A percentile compares a stretch with the other conserved stretches of the same genome.
Conservation (phyloP, 371 early-diverging fungal species). For the Mortierella sp. region DNA sequence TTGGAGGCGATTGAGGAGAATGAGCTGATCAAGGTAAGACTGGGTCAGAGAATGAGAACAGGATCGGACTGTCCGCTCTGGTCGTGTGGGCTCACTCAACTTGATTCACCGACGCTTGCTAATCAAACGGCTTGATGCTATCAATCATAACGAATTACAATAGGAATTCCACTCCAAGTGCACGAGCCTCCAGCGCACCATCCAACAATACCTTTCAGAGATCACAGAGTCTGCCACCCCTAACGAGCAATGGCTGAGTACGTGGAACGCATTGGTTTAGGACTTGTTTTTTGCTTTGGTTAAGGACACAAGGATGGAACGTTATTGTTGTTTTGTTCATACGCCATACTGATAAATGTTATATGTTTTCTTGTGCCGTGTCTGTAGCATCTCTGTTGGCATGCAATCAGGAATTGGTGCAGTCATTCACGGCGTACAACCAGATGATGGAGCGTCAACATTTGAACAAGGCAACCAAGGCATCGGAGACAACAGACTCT, state of each 20-base stretch:
- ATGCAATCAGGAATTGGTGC: conserved; percentile 58
- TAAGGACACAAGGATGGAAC: neutral
- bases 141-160: neutral
- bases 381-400: conserved; percentile 53
- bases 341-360: neutral
- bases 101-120: neutral
- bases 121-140: neutral
- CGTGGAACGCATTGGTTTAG: neutral
- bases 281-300: neutral
- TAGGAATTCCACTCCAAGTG: conserved; percentile 60
- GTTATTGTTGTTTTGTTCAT: neutral
- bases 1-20: conserved; percentile 59
- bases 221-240: conserved; percentile 55
- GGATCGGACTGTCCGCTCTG: neutral
- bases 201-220: conserved; percentile 56
- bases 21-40: conserved; percentile 56
- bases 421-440: conserved; percentile 57
- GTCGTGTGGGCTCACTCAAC: neutral
- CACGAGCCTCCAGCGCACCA: conserved; percentile 44
- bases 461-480: conserved; percentile 40
- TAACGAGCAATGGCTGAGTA: conserved; percentile 60
- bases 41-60: neutral
- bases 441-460: conserved; percentile 61
- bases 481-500: conserved; percentile 28
- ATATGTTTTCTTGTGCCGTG: neutral